Evolutionary conservation across 306 rosid species (phyloP).

Genomic region (Calophaca sinica): DNA sequence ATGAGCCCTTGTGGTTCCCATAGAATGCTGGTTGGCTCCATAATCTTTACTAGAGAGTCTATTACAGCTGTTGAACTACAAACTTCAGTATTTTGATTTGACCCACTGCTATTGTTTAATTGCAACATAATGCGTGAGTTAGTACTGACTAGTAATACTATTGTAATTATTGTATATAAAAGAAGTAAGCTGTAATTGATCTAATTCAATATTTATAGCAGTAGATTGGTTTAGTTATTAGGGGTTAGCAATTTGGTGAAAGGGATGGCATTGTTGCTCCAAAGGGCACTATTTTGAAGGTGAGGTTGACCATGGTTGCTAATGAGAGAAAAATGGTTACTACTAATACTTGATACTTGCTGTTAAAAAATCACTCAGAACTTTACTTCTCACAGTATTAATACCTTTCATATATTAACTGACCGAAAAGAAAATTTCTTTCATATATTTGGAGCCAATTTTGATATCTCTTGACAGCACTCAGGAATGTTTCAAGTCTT

Average conservation of each 20-base stretch:
- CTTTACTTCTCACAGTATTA: neutral
- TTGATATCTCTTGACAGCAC: conserved; percentile 66
- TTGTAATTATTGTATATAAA: neutral
- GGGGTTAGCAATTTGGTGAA: conserved; percentile 39
- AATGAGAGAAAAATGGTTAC: conserved; percentile 17
- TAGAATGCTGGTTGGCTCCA: conserved; percentile 3
- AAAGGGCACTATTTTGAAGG: conserved; percentile 24
- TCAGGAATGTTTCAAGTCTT: conserved; percentile 95
- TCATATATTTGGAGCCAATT: conserved; percentile 38
- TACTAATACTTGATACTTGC: neutral
- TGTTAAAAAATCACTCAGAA: conserved; percentile 3
- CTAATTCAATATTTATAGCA: conserved; percentile 21
- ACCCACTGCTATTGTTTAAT: neutral
- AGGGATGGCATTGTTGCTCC: conserved; percentile 41
- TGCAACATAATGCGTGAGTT: neutral
- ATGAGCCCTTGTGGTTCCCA: neutral
- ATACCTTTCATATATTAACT: neutral
- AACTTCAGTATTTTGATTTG: conserved; percentile 1
- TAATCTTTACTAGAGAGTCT: neutral
- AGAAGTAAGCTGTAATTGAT: conserved; percentile 24
- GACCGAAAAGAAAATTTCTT: too few relatives aligned
- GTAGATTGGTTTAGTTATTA: conserved; percentile 45
- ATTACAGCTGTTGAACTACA: neutral
- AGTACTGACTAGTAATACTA: conserved; percentile 14
- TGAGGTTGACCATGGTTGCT: conserved; percentile 36